A percentile compares a stretch with the other conserved stretches of the same genome.
Conservation (phyloP, 2,329 filamentous ascomycete genomes). For the Fusarium papillatum region DNA sequence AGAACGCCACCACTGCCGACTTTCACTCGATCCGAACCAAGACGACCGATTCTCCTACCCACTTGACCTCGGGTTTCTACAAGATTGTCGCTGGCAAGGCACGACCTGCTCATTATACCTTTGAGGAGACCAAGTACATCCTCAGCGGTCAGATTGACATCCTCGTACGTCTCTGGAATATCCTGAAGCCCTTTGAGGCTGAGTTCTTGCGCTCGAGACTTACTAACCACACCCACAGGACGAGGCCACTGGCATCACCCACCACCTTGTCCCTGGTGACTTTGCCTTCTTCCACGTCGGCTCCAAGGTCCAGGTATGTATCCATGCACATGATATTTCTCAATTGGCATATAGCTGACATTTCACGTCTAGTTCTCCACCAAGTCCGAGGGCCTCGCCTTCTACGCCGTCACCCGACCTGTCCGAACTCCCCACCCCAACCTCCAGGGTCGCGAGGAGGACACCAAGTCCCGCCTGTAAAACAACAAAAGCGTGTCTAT, state of each 20-base stretch:
- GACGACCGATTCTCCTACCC: conserved; percentile 37
- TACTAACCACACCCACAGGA: conserved; percentile 21
- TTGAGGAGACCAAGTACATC: conserved; percentile 44
- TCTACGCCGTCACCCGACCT: conserved; percentile 42
- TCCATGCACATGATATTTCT: fast-evolving
- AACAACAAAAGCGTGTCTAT: not conserved
- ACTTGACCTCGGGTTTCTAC: conserved; percentile 42
- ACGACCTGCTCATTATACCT: conserved; percentile 37
- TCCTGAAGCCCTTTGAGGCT: too few relatives aligned
- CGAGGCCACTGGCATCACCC: conserved; percentile 42
- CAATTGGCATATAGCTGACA: not conserved
- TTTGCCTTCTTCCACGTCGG: conserved; percentile 44
- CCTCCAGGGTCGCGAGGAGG: conserved; percentile 38
- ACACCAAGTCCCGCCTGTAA: conserved; percentile 37
- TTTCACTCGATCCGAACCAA: conserved; percentile 43
- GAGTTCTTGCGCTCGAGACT: too few relatives aligned
- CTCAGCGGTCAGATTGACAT: conserved; percentile 41
- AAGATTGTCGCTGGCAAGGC: conserved; percentile 40
- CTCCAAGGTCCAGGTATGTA: conserved; percentile 41
- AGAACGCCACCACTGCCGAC: conserved; percentile 41
- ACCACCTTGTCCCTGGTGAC: conserved; percentile 38
- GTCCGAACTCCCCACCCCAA: conserved; percentile 40
- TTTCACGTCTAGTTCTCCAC: conserved; percentile 37
- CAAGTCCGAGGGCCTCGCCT: conserved; percentile 40
- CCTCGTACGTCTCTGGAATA: conserved; percentile 23